phyloP scores from a whole-genome alignment of 495 filamentous ascomycete genomes.

The Penicillium lagena region DNA sequence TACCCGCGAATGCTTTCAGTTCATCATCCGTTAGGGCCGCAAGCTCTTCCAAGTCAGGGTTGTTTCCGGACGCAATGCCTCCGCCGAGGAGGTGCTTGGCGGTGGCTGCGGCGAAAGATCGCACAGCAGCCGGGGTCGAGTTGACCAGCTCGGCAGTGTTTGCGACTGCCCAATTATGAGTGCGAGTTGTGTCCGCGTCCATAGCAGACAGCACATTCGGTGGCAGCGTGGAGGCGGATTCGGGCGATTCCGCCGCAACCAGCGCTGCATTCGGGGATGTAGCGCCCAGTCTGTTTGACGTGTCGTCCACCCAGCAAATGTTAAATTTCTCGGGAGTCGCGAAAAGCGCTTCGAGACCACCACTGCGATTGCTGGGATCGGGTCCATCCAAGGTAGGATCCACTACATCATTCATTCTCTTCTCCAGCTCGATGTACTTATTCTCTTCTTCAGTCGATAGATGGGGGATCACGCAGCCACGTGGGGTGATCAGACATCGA shows the following conservation, averaged over 20 bases:
- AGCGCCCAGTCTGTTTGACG: constrained; percentile 13
- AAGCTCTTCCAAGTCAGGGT: constrained; percentile 34
- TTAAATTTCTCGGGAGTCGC: constrained; percentile 38
- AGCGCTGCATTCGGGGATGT: constrained; percentile 19
- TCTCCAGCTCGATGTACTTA: constrained; percentile 69
- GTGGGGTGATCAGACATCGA: constrained; percentile 64
- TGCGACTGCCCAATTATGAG: constrained; percentile 38
- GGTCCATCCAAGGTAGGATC: constrained; percentile 30
- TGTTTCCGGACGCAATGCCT: constrained; percentile 23
- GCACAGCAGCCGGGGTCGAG: constrained; percentile 36
- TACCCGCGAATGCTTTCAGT: constrained; percentile 26
- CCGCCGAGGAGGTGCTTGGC: constrained; percentile 38
- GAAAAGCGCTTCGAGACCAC: constrained; percentile 38
- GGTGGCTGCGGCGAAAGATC: constrained; percentile 34
- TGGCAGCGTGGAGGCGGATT: constrained; percentile 9
- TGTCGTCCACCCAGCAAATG: constrained; percentile 36
- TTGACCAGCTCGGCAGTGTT: constrained; percentile 38
- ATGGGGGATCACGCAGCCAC: constrained; percentile 70
- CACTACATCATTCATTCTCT: constrained; percentile 35
- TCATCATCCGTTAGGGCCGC: constrained; percentile 38
- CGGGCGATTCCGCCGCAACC: constrained; percentile 10
- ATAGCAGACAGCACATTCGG: constrained; percentile 39
- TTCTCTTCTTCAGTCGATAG: constrained; percentile 71
- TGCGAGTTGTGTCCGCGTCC: constrained; percentile 38
- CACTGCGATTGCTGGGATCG: constrained; percentile 33